phyloP scores from a whole-genome alignment of 176 grass and related monocot genomes.

The Saccharum officinarum region DNA sequence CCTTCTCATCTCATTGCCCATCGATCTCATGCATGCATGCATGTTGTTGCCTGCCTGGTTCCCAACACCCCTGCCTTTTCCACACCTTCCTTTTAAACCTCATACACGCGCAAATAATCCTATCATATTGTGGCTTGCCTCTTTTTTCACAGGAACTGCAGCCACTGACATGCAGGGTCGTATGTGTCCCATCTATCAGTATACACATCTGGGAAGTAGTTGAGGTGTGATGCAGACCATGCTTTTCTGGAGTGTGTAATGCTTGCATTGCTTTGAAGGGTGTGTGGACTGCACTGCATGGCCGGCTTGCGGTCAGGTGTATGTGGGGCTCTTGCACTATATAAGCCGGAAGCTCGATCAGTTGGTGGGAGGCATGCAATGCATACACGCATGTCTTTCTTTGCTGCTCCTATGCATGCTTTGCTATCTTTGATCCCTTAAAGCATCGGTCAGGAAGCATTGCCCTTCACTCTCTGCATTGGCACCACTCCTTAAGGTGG shows the following conservation, averaged over 20 bases:
- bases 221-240: constrained; percentile 33
- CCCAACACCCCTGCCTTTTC: constrained; percentile 67
- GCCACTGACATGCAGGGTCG: constrained; percentile 46
- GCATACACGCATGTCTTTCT: constrained; percentile 11
- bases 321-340: constrained; percentile 66
- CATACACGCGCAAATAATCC: constrained; percentile 59
- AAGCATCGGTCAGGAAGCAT: constrained; percentile 62
- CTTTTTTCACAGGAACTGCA: constrained; percentile 4
- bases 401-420: constrained; percentile 39
- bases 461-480: constrained; percentile 21
- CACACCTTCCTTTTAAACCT: constrained; percentile 49
- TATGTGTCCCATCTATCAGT: constrained; percentile 20
- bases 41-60: constrained; percentile 66
- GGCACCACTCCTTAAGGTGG: constrained; percentile 50
- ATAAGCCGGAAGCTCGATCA: constrained; percentile 70
- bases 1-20: constrained; percentile 32
- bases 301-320: constrained; percentile 49
- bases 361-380: constrained; percentile 80
- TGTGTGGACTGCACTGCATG: constrained; percentile 36
- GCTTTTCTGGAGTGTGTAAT: constrained; percentile 35
- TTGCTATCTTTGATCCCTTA: constrained; percentile 46
- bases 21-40: constrained; percentile 50
- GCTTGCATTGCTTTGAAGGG: constrained; percentile 20
- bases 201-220: constrained; percentile 23
- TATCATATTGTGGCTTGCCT: constrained; percentile 37